phyloP scores from a whole-genome alignment of 192 early-diverging fungal genomes.

The Chytriomyces hyalinus region DNA sequence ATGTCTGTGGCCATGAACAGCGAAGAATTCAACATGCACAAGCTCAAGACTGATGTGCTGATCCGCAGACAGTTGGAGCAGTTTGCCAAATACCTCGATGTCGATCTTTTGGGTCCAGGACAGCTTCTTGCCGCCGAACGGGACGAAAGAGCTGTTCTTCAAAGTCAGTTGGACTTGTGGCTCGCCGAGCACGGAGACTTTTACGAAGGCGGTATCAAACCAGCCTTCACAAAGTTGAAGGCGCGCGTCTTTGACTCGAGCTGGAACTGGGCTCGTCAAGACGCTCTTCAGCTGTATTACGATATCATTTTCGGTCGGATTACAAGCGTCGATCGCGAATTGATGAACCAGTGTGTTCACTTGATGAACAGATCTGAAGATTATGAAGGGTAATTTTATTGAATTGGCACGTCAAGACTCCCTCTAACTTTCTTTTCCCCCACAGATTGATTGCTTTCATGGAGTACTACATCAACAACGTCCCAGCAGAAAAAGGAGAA shows the following conservation, averaged over 20 bases:
- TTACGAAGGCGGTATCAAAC: slow-evolving; percentile 89
- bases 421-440: slow-evolving; percentile 29
- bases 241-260: slow-evolving; percentile 91
- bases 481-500: slow-evolving; percentile 76
- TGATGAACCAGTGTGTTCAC: slow-evolving; percentile 87
- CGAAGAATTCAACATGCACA: slow-evolving; percentile 81
- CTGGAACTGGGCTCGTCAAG: slow-evolving; percentile 97
- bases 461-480: slow-evolving; percentile 84
- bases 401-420: background rate
- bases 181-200: slow-evolving; percentile 88
- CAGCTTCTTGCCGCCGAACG: slow-evolving; percentile 58
- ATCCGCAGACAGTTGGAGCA: slow-evolving; percentile 78
- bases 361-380: slow-evolving; percentile 90
- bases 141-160: slow-evolving; percentile 67
- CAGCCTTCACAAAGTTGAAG: slow-evolving; percentile 81
- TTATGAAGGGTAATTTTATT: slow-evolving; percentile 36
- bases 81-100: slow-evolving; percentile 79
- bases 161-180: slow-evolving; percentile 88
- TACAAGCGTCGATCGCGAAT: slow-evolving; percentile 85
- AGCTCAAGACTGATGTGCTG: slow-evolving; percentile 72
- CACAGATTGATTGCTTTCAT: slow-evolving; percentile 77
- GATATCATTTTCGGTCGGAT: slow-evolving; percentile 91
- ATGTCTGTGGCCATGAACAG: slow-evolving; percentile 78
- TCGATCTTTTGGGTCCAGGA: slow-evolving; percentile 76
- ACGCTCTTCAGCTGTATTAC: slow-evolving; percentile 85